Base-by-base conservation (phyloP, 192 early-diverging fungal species). In the Haplosporangium gracile region DNA sequence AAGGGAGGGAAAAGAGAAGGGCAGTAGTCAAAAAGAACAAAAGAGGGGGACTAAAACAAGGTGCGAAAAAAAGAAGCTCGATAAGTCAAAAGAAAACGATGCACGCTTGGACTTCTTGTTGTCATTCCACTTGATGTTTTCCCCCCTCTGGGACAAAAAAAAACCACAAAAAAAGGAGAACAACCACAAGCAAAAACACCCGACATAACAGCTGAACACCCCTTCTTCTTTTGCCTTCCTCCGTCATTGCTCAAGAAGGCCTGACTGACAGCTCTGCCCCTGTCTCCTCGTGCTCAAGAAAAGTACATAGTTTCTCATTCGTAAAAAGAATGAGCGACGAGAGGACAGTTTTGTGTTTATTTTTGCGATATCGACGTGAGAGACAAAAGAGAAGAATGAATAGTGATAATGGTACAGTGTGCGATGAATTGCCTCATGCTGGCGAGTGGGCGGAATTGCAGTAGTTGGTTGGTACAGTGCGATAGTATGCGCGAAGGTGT, bases 401-500 rank as follows among this genome's bases (percentile, higher is more conserved):
- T n/a, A 60, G 55, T 13, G 20, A 11, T 55, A 38, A 55, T 70
- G 18, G 24, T 71, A 69, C 34, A 51, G 45, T 51, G 45, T 69
- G 40, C 45, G 29, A 65, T 65, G 60, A 65, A 26, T 29, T 32
- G 60, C 60, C 60, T 65, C 60, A 65, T 65, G 60, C 60, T 65
- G 60, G 60, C 60, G 18, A 70, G 24, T 40, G 38, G 60, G n/a
- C 26, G n/a, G n/a, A 22, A 24, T 60, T 60, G 55, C 22, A 26
- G 55, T 60, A 26, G n/a, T n/a, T 24, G 55, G 24, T 26, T 24
- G 55, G 4, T 60, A 26, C 55, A 60, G 55, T 60, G n/a, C 55
- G n/a, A 65, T 32, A 29, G 60, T 65, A 65, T 65, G n/a, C 11
- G 60, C 60, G n/a, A 32, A 15, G 26, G 11, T 51, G 49, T 51